Base-by-base conservation (phyloP, 176 grass and related monocot species). In the Tuctoria greenei region DNA sequence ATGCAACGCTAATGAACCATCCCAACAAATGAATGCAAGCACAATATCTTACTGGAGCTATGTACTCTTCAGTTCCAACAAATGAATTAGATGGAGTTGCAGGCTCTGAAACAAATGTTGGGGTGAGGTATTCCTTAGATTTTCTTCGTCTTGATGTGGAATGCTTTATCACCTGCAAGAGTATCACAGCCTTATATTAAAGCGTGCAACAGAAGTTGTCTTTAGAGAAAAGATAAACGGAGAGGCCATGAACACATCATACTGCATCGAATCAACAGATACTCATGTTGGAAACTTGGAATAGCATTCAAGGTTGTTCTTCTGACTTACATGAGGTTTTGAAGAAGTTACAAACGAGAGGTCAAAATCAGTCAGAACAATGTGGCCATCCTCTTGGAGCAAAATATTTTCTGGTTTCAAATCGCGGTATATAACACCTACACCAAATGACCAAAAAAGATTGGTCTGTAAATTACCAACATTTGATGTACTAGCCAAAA, bases 61-160 rank as follows among this genome's bases (percentile, higher is more conserved):
- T 99, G 74, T 99, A 99, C 76, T 99, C 95, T 82, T 99, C 95
- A 62, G 95, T 99, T 83, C 95, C 95, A 86, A 99, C 95, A 84
- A 99, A 99, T 56, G 95, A 99, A 90, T 95, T 99, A 4, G 95
- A 99, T 82, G 86, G 95, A 46, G 89, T 90, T 70, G 72, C 85
- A 72, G 89, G 95, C 31, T 99, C 95, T 75, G 95, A 86, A 65
- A 92, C 84, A 84, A 99, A 94, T 45, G 69, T 86, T 80, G 89
- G 95, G 25, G 77, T 80, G 0, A 76, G 17, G 75, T 69, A 84
- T 67, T 99, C 89, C 82, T 85, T 85, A 60, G 87, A 95, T 81
- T 67, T 98, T 82, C 84, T 82, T 74, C 73, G 85, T 75, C 77
- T 99, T 80, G 86, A 78, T 65, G 64, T 82, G 34, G 73, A 84